A percentile compares a stretch with the other conserved stretches of the same genome.
Conservation (phyloP, 2,329 filamentous ascomycete species). For the Epicoccum nigrum region DNA sequence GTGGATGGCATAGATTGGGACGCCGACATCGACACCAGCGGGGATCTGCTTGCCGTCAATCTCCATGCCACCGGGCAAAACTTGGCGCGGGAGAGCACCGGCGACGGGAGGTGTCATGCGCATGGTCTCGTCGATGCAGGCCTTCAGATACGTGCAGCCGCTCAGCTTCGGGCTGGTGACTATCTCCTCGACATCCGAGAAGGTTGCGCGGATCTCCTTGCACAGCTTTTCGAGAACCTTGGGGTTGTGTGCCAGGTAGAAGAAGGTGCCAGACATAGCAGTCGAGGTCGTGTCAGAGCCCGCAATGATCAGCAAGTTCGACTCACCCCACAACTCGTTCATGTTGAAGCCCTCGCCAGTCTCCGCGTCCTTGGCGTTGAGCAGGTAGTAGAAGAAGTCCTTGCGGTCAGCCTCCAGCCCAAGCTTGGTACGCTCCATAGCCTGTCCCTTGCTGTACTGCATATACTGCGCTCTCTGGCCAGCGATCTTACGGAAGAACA, state of each 20-base stretch:
- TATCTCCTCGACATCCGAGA: slow-evolving; percentile 48
- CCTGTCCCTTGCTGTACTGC: slow-evolving; percentile 52
- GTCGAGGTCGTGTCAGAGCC: slow-evolving; percentile 55
- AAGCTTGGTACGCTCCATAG: slow-evolving; percentile 51
- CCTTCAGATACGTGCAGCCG: slow-evolving; percentile 44
- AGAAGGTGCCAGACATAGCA: slow-evolving; percentile 50
- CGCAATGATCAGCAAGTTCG: slow-evolving; percentile 57
- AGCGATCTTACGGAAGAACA: slow-evolving; percentile 53
- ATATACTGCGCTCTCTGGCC: slow-evolving; percentile 50
- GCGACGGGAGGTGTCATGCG: slow-evolving; percentile 50
- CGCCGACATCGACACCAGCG: slow-evolving; percentile 44
- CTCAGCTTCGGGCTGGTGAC: slow-evolving; percentile 42
- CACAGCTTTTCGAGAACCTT: slow-evolving; percentile 39
- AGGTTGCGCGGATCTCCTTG: slow-evolving; percentile 43
- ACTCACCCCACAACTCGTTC: slow-evolving; percentile 58
- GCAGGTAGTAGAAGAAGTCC: slow-evolving; percentile 57
- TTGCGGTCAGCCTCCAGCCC: slow-evolving; percentile 50
- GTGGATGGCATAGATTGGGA: slow-evolving; percentile 48
- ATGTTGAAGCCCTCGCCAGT: slow-evolving; percentile 52
- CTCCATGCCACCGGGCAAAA: slow-evolving; percentile 46
- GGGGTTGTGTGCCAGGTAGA: slow-evolving; percentile 53
- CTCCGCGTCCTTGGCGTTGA: slow-evolving; percentile 55
- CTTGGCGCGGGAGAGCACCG: slow-evolving; percentile 46
- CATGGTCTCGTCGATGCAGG: slow-evolving; percentile 51
- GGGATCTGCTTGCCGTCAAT: slow-evolving; percentile 47